Base-by-base conservation (phyloP, 1,139 yeast genomes). In the Taphrina betulina region DNA sequence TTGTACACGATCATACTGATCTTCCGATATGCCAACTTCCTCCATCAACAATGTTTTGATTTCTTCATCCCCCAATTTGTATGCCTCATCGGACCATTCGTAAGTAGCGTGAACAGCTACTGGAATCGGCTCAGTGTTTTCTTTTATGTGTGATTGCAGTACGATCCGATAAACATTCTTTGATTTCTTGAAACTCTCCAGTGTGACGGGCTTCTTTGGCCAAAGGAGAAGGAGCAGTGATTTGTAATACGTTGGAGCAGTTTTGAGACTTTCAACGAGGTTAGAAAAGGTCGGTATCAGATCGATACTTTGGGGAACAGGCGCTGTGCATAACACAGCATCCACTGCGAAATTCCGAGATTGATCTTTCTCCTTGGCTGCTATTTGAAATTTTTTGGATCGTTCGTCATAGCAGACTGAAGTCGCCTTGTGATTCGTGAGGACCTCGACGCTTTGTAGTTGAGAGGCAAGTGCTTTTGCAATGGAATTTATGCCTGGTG, bases 271-370 rank as follows among this genome's bases (percentile, higher is more conserved):
- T 10, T 20, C 22, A 10, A 14, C 3, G 31, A 48, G 16, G 7
- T 8, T 26, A 1, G 43, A 20, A 26, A 50, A 50, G 2, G 22
- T n/a, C 10, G 3, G 17, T 12, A 40, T 10, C 7, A 50, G 24
- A 8, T 38, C 29, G 40, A 38, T 29, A 14, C 40, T 22, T 34
- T 50, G 54, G 5, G 45, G 54, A 16, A 50, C 34, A 2, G 54
- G 54, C 8, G 54, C 46, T 12, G 54, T 40, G 4, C 38, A 17
- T 10, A 50, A 22, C 20, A 40, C 46, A 16, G 41, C 54, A 17
- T 33, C 20, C 5, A 33, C 40, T 5, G 20, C 36, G 16, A 31
- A 40, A 10, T 22, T n/a, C 3, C 12, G 19, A 7, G 16, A n/a
- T 33, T 33, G 22, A 7, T 40, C n/a, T 10, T 28, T 19, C 16